Conservation (phyloP, 441 rosid genomes). For the Adansonia madagascariensis region DNA sequence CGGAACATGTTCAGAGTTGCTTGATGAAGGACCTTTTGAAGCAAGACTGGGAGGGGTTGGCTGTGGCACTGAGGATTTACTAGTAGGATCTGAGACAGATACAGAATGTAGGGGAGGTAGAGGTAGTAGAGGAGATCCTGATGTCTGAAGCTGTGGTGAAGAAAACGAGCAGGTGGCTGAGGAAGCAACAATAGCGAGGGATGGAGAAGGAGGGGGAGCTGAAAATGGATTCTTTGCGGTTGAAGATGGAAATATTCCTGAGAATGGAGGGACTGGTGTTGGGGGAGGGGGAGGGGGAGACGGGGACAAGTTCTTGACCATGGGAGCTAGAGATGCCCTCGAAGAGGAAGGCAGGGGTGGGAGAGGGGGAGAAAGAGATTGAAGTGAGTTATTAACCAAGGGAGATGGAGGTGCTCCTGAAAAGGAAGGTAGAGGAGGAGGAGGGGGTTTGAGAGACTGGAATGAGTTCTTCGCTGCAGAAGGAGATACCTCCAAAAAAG, state of each 20-base stretch:
- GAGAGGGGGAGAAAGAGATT: conserved; percentile 34
- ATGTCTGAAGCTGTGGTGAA: conserved; percentile 26
- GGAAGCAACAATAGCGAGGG: conserved; percentile 33
- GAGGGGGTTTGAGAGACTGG: conserved; percentile 28
- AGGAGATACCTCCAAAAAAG: conserved; percentile 21
- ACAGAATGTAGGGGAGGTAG: conserved; percentile 50
- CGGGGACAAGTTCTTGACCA: conserved; percentile 36
- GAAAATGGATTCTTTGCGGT: conserved; percentile 37
- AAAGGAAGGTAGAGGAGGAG: conserved; percentile 32
- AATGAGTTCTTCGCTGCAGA: conserved; percentile 16
- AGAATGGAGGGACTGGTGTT: conserved; percentile 28
- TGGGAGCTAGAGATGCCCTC: conserved; percentile 29
- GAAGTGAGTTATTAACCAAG: conserved; percentile 31
- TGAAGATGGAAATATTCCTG: conserved; percentile 33
- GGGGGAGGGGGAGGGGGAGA: conserved; percentile 37
- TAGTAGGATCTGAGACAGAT: conserved; percentile 30
- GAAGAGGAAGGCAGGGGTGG: conserved; percentile 33
- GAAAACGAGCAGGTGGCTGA: conserved; percentile 39
- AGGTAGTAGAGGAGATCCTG: conserved; percentile 56
- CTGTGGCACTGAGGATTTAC: conserved; percentile 35
- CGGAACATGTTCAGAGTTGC: conserved; percentile 35
- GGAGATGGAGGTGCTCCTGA: conserved; percentile 30
- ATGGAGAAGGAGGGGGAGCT: conserved; percentile 43
- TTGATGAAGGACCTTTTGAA: conserved; percentile 21
- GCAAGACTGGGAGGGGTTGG: conserved; percentile 34